Conservation (phyloP, 257 asterid genomes). For the Capsicum chinense region DNA sequence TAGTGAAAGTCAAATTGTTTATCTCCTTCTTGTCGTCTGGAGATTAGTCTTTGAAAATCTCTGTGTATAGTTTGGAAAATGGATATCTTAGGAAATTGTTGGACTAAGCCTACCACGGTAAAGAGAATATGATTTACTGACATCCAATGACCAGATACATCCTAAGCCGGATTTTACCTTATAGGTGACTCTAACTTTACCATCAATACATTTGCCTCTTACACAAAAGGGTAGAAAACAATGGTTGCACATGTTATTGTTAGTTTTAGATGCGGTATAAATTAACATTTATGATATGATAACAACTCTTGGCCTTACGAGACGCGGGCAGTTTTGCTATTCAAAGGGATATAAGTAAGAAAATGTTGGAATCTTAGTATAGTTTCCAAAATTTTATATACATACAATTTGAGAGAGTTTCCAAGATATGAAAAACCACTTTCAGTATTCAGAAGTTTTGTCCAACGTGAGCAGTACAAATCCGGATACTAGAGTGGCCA, state of each 20-base stretch:
- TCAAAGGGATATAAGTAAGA: too few relatives aligned
- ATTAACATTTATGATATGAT: too few relatives aligned
- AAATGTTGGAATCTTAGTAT: not conserved
- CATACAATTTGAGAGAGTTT: conserved; percentile 4
- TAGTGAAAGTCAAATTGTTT: conserved; percentile 4
- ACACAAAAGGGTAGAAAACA: not conserved
- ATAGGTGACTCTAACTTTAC: not conserved
- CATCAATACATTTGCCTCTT: not conserved
- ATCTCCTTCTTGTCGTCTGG: not conserved
- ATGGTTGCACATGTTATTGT: too few relatives aligned
- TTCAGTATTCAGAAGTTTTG: not conserved
- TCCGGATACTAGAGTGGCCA: not conserved
- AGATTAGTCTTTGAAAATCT: not conserved
- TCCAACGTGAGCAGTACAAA: not conserved
- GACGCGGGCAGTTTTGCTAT: too few relatives aligned
- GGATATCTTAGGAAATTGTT: not conserved
- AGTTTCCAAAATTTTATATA: not conserved
- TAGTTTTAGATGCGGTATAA: too few relatives aligned
- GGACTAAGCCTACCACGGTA: not conserved
- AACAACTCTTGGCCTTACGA: too few relatives aligned
- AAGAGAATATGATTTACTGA: not conserved
- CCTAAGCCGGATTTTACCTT: not conserved
- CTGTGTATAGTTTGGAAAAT: not conserved
- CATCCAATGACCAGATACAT: not conserved
- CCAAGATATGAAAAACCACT: not conserved